These are phyloP conservation scores for Paraurostyla sp. DNA, from an alignment of 73 alveolate species.

Conservation along the genomic window DNA sequence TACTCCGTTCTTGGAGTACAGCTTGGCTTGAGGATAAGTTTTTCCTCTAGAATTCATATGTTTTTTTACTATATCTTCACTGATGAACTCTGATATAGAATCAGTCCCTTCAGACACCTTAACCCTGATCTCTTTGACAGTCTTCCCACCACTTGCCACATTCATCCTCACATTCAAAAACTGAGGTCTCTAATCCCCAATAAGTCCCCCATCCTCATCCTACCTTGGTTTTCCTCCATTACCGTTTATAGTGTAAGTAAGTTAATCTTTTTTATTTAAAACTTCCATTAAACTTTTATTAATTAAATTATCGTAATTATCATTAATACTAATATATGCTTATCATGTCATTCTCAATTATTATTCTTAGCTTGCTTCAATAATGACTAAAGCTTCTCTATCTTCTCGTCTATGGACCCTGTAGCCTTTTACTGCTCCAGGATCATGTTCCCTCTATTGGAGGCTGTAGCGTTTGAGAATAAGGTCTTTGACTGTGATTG, in stretches of 20 bases:
- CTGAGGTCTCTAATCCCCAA: not conserved
- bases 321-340: not conserved
- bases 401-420: slow-evolving; percentile 52
- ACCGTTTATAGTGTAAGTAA: no score
- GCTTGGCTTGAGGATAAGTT: slow-evolving; percentile 12
- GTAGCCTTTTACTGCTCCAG: slow-evolving; percentile 11
- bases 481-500: no score
- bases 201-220: not conserved
- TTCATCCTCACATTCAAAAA: slow-evolving; percentile 26
- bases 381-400: slow-evolving; percentile 52
- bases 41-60: slow-evolving; percentile 11
- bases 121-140: slow-evolving; percentile 5
- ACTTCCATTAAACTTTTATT: not conserved
- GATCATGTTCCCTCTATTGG: not conserved
- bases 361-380: not conserved
- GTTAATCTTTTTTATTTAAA: not conserved
- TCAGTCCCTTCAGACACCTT: not conserved
- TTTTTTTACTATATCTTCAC: slow-evolving; percentile 9
- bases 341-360: not conserved
- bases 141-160: not conserved
- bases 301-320: not conserved
- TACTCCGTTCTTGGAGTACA: slow-evolving; percentile 54
- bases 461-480: not conserved
- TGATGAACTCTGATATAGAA: not conserved
- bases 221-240: no score